phyloP scores from a whole-genome alignment of 2,329 filamentous ascomycete species.

The Exserohilum rostratum region DNA sequence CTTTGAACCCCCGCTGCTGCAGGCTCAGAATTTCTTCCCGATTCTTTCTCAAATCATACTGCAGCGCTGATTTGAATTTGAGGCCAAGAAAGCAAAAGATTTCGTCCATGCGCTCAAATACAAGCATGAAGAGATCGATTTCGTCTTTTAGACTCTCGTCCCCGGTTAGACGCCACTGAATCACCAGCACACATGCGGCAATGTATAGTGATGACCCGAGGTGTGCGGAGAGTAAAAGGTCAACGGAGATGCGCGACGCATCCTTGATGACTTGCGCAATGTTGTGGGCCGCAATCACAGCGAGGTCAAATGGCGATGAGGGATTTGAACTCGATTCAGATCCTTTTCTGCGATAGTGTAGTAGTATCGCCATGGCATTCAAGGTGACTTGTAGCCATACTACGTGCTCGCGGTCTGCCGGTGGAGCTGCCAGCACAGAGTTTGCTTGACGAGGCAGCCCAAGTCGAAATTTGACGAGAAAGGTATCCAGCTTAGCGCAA shows the following conservation, averaged over 20 bases:
- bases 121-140: slow-evolving; percentile 31
- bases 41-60: slow-evolving; percentile 26
- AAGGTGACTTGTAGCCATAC: slow-evolving; percentile 36
- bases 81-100: slow-evolving; percentile 31
- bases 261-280: slow-evolving; percentile 37
- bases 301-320: slow-evolving; percentile 16
- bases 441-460: slow-evolving; percentile 32
- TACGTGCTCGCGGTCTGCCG: slow-evolving; percentile 25
- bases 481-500: slow-evolving; percentile 31
- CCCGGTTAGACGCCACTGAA: slow-evolving; percentile 33
- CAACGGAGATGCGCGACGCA: slow-evolving; percentile 31
- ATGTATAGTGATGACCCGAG: slow-evolving; percentile 32
- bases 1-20: slow-evolving; percentile 29
- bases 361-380: slow-evolving; percentile 30
- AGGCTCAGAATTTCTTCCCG: slow-evolving; percentile 19
- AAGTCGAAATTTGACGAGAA: slow-evolving; percentile 34
- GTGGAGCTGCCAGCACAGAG: slow-evolving; percentile 27
- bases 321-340: background rate
- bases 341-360: slow-evolving; percentile 28
- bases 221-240: slow-evolving; percentile 34
- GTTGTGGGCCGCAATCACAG: slow-evolving; percentile 34
- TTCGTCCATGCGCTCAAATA: slow-evolving; percentile 40
- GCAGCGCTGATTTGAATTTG: slow-evolving; percentile 37
- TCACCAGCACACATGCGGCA: slow-evolving; percentile 31
- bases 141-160: slow-evolving; percentile 30